Evolutionary conservation across 176 grass and related monocot species (phyloP).

Genomic region (Musa schizocarpa): DNA sequence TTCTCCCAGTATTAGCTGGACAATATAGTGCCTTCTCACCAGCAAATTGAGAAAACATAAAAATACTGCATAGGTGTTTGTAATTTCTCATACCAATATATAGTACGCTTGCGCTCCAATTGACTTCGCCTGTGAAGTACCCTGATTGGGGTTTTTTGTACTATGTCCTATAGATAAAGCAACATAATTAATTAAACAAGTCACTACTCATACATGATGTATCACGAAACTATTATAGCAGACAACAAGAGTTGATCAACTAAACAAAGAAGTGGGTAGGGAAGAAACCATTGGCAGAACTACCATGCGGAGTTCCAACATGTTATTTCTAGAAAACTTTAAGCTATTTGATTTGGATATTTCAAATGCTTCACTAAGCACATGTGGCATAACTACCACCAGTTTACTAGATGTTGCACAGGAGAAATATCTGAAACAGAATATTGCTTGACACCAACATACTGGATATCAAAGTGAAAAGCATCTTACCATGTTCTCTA

Average conservation of each 20-base stretch:
- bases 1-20: neutral
- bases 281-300: neutral
- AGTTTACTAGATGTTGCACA: neutral
- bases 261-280: neutral
- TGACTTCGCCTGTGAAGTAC: conserved; percentile 88
- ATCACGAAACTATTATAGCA: neutral
- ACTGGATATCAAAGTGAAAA: neutral
- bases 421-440: conserved; percentile 1
- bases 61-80: conserved; percentile 5
- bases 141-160: conserved; percentile 81
- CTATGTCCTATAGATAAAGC: conserved; percentile 50
- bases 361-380: neutral
- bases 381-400: neutral
- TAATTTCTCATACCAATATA: conserved; percentile 65
- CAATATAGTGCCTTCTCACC: conserved; percentile 2
- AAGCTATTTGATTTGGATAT: neutral
- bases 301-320: neutral
- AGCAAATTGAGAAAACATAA: conserved; percentile 12
- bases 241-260: neutral
- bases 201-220: neutral
- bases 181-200: conserved; percentile 14
- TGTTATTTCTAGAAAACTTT: neutral
- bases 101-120: conserved; percentile 61
- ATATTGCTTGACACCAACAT: neutral
- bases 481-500: conserved; percentile 45